Evolutionary conservation across 2,329 filamentous ascomycete species (phyloP).

Genomic region (Aspergillus costaricaensis): DNA sequence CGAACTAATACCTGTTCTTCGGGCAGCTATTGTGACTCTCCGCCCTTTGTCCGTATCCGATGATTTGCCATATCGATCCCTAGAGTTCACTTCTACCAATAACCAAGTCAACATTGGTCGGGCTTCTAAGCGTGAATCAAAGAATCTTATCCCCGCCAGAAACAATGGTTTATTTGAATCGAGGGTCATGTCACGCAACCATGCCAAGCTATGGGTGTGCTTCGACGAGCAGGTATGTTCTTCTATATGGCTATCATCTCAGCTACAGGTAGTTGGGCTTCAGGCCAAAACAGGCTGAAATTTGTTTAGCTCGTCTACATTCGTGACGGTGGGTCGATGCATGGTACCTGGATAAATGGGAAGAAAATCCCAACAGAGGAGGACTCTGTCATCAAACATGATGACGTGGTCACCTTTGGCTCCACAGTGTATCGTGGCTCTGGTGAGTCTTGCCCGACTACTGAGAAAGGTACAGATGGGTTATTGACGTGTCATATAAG

Average conservation of each 20-base stretch:
- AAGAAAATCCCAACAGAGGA: conserved; percentile 41
- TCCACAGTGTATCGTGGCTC: conserved; percentile 51
- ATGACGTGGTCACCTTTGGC: conserved; percentile 49
- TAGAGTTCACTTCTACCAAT: conserved; percentile 33
- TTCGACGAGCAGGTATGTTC: conserved; percentile 30
- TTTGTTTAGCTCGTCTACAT: conserved; percentile 48
- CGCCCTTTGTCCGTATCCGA: conserved; percentile 28
- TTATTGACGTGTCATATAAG: conserved; percentile 27
- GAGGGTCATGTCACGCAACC: conserved; percentile 50
- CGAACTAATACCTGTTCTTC: conserved; percentile 12
- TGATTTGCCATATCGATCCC: conserved; percentile 31
- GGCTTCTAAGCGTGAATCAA: conserved; percentile 42
- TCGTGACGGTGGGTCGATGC: conserved; percentile 61
- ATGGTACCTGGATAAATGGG: conserved; percentile 61
- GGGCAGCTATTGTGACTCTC: conserved; percentile 38
- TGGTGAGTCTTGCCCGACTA: conserved; percentile 33
- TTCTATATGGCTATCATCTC: too few species aligned
- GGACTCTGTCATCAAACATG: conserved; percentile 41
- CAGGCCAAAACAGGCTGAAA: neutral
- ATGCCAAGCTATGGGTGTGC: conserved; percentile 41
- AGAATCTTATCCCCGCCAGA: conserved; percentile 37
- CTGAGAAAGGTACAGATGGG: neutral
- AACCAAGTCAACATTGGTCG: conserved; percentile 42
- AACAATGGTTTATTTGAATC: conserved; percentile 51
- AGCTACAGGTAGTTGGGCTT: neutral